Evolutionary conservation across 2,329 filamentous ascomycete genomes (phyloP).

Genomic region (Hypoxylon sp.): DNA sequence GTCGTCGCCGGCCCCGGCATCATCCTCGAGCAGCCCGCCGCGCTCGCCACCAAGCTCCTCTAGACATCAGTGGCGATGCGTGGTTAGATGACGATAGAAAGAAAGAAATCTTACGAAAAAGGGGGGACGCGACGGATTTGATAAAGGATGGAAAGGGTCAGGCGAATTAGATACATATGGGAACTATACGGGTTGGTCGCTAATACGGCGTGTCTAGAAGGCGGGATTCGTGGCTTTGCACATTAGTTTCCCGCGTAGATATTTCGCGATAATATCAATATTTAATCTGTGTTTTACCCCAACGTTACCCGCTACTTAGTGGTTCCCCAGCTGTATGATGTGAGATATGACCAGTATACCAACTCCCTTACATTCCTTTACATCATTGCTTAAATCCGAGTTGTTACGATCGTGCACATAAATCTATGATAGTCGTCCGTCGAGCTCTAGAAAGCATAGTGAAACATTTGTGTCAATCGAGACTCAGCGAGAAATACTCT

Average conservation of each 20-base stretch:
- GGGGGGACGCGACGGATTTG: neutral
- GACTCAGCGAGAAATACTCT: too few species aligned
- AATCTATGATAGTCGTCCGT: too few species aligned
- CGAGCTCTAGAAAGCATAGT: too few species aligned
- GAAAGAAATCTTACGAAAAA: slow-evolving; percentile 1
- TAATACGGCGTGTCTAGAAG: neutral
- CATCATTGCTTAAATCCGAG: too few species aligned
- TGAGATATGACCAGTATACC: neutral
- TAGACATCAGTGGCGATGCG: too few species aligned
- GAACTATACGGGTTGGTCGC: neutral
- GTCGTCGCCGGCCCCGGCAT: slow-evolving; percentile 51
- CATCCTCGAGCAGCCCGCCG: slow-evolving; percentile 48
- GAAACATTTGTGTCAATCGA: too few species aligned
- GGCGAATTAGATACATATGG: neutral
- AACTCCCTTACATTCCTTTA: neutral
- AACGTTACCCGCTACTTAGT: neutral
- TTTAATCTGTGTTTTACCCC: slow-evolving; percentile 18
- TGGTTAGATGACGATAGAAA: neutral
- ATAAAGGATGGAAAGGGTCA: neutral
- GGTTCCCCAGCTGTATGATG: neutral
- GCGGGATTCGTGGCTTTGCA: slow-evolving; percentile 2
- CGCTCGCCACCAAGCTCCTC: slow-evolving; percentile 33
- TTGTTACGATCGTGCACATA: too few species aligned
- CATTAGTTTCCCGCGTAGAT: slow-evolving; percentile 10
- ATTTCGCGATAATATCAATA: slow-evolving; percentile 28